These are phyloP conservation scores for Cryptosporidium sp. DNA, from an alignment of 169 alveolate genomes.

Conservation along the genomic window DNA sequence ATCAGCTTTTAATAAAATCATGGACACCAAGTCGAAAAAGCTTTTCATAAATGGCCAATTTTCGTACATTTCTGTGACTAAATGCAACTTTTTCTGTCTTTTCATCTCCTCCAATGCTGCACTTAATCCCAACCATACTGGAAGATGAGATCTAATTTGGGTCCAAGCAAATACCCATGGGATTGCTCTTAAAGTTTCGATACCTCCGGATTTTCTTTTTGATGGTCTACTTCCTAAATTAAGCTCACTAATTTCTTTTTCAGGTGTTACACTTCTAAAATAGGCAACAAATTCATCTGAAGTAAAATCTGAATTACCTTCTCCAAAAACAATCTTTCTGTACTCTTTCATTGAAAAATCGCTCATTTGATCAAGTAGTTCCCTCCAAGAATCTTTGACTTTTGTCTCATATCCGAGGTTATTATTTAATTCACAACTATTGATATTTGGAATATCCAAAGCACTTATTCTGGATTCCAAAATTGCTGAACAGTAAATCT, in stretches of 20 bases:
- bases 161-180: constrained; percentile 92
- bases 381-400: constrained; percentile 80
- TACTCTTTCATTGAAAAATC: constrained; percentile 82
- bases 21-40: constrained; percentile 84
- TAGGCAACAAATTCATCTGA: constrained; percentile 82
- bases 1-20: constrained; percentile 84
- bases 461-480: constrained; percentile 75
- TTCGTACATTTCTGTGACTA: constrained; percentile 81
- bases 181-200: constrained; percentile 87
- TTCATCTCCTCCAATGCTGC: constrained; percentile 77
- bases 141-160: constrained; percentile 84
- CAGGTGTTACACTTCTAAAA: constrained; percentile 86
- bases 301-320: constrained; percentile 82
- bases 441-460: not conserved
- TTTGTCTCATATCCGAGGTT: not conserved
- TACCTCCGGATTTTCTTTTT: constrained; percentile 85
- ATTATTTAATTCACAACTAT: not conserved
- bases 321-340: constrained; percentile 80
- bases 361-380: constrained; percentile 83
- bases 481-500: constrained; percentile 84
- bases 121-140: constrained; percentile 88
- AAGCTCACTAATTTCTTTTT: constrained; percentile 84
- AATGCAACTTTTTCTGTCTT: constrained; percentile 57
- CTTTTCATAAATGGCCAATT: constrained; percentile 87
- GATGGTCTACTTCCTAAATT: constrained; percentile 87